phyloP scores from a whole-genome alignment of 352 stramenopile species.

The Globisporangium camurandrum region DNA sequence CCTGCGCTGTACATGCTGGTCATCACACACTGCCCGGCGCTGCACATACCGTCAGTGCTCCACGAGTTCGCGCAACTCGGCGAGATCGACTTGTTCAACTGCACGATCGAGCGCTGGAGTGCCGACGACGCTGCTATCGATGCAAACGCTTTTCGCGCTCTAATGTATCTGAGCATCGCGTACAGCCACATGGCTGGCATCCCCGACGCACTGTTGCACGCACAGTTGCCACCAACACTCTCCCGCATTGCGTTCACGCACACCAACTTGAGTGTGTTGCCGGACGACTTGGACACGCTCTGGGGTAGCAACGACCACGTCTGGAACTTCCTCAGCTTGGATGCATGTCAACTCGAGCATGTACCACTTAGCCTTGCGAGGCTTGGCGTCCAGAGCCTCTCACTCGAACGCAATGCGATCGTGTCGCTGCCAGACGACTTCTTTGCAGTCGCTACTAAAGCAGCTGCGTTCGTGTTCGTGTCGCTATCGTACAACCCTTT shows the following conservation, averaged over 20 bases:
- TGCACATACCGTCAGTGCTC: constrained; percentile 13
- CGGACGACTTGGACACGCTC: constrained; percentile 6
- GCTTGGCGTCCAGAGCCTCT: constrained; percentile 37
- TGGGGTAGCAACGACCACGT: constrained; percentile 7
- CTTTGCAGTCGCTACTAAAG: no score
- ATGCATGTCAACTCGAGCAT: constrained; percentile 15
- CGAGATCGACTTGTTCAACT: constrained; percentile 17
- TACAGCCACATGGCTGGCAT: constrained; percentile 12
- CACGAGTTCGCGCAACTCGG: constrained; percentile 10
- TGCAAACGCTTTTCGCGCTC: not conserved
- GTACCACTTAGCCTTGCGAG: constrained; percentile 34
- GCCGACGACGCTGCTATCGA: constrained; percentile 1
- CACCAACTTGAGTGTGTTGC: constrained; percentile 12
- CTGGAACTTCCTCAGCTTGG: not conserved
- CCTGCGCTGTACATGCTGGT: constrained; percentile 7
- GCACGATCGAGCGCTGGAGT: constrained; percentile 9
- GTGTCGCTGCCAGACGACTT: constrained; percentile 30
- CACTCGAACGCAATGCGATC: not conserved
- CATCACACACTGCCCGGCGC: constrained; percentile 13
- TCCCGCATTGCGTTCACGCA: constrained; percentile 6
- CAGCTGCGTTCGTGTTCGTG: no score
- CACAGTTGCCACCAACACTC: constrained; percentile 5
- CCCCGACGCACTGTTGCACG: constrained; percentile 1
- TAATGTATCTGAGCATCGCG: constrained; percentile 13
- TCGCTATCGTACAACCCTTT: no score